phyloP scores from a whole-genome alignment of 106 monocot species.

The Acorus gramineus region DNA sequence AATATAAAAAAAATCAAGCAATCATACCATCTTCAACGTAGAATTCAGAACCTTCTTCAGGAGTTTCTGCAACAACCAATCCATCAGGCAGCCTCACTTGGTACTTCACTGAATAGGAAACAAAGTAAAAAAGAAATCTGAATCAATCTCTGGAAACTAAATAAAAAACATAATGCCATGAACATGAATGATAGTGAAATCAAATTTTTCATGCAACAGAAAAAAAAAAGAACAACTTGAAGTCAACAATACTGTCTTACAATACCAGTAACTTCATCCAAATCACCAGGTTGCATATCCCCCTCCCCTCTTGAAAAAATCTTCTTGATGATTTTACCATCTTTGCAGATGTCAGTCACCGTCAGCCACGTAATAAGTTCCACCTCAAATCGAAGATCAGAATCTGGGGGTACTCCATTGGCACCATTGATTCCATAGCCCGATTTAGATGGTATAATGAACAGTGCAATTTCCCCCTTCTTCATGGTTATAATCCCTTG shows the following conservation, averaged over 20 bases:
- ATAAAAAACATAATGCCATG: conserved; percentile 1
- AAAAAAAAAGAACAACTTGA: not conserved
- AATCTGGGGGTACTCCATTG: conserved; percentile 11
- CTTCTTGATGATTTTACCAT: conserved; percentile 68
- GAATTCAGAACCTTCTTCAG: conserved; percentile 51
- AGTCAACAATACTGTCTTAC: not conserved
- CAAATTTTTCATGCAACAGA: too few species aligned
- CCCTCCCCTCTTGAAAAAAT: conserved; percentile 36
- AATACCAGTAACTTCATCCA: conserved; percentile 60
- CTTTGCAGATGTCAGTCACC: conserved; percentile 50
- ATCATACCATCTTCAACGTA: conserved; percentile 38
- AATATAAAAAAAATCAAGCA: too few species aligned
- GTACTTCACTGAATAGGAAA: conserved; percentile 37
- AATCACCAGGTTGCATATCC: conserved; percentile 27
- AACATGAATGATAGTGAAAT: not conserved
- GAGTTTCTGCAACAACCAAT: conserved; percentile 32
- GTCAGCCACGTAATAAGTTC: conserved; percentile 59
- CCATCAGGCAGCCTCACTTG: conserved; percentile 42
- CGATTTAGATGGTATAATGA: conserved; percentile 32
- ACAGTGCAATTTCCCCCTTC: conserved; percentile 51
- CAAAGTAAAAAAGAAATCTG: not conserved
- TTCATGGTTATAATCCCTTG: conserved; percentile 58
- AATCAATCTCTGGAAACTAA: not conserved
- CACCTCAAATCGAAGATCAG: conserved; percentile 43
- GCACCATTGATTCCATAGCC: conserved; percentile 13